Evolutionary conservation across 2,329 filamentous ascomycete species (phyloP).

Genomic region (Purpureocillium lavendulum): DNA sequence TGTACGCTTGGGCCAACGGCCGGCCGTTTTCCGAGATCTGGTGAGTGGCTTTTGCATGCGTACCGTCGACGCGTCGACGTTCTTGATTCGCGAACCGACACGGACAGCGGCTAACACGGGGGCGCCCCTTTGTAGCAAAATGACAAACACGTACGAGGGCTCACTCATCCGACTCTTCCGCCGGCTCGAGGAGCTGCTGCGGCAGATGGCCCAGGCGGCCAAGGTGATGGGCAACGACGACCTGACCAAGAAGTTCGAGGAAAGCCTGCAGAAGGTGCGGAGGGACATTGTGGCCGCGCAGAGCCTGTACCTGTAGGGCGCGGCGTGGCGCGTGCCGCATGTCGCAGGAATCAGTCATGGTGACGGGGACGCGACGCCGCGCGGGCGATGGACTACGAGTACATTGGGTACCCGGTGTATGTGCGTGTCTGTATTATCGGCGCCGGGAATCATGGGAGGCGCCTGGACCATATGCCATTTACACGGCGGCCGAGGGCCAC

Average conservation of each 20-base stretch:
- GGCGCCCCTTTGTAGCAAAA: conserved; percentile 87
- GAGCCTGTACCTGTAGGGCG: conserved; percentile 78
- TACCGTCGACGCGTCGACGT: not conserved
- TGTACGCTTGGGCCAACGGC: conserved; percentile 84
- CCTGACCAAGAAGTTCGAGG: conserved; percentile 84
- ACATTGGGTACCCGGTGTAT: no score
- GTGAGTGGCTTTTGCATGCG: conserved; percentile 46
- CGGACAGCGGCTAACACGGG: not conserved
- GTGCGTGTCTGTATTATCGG: no score
- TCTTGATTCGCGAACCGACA: not conserved
- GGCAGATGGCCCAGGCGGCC: conserved; percentile 90
- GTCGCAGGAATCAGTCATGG: no score
- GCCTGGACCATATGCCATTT: no score
- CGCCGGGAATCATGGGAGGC: no score
- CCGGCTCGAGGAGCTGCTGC: conserved; percentile 83
- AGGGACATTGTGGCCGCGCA: conserved; percentile 93
- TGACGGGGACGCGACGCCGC: no score
- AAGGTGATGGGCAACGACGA: conserved; percentile 99
- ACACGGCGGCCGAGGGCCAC: no score
- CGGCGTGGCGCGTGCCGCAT: no score
- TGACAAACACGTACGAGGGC: conserved; percentile 97
- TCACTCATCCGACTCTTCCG: conserved; percentile 94
- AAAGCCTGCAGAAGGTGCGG: conserved; percentile 74
- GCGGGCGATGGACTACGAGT: no score
- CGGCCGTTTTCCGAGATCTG: conserved; percentile 89